Evolutionary conservation across 2,329 filamentous ascomycete species (phyloP).

Genomic region (Penicillium capsulatum): DNA sequence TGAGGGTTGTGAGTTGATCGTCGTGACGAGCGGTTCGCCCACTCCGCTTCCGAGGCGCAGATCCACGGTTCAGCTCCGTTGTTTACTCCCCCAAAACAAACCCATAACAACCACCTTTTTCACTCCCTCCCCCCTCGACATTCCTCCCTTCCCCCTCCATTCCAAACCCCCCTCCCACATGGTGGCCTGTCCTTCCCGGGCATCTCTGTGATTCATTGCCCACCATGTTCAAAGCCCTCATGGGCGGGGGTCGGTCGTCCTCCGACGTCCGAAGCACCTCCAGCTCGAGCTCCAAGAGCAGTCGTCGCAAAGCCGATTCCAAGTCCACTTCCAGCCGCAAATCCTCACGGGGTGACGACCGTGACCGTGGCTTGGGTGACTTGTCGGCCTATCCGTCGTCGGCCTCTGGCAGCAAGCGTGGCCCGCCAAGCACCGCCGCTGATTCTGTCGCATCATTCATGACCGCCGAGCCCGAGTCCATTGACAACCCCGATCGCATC

Average conservation of each 20-base stretch:
- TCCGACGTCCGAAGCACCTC: slow-evolving; percentile 32
- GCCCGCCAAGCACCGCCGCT: slow-evolving; percentile 25
- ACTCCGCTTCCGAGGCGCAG: slow-evolving; percentile 17
- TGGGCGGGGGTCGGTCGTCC: slow-evolving; percentile 36
- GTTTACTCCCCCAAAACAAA: slow-evolving; percentile 31
- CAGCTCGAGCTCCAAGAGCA: slow-evolving; percentile 30
- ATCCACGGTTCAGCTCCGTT: slow-evolving; percentile 35
- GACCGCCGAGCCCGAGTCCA: slow-evolving; percentile 36
- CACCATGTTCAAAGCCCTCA: slow-evolving; percentile 39
- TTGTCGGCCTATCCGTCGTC: slow-evolving; percentile 27
- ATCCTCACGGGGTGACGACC: slow-evolving; percentile 46
- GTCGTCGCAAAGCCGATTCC: slow-evolving; percentile 32
- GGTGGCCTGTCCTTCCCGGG: slow-evolving; percentile 23
- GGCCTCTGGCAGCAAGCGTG: slow-evolving; percentile 24
- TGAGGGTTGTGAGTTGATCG: slow-evolving; percentile 15
- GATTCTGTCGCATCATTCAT: slow-evolving; percentile 38
- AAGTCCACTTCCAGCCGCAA: slow-evolving; percentile 38
- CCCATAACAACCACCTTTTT: slow-evolving; percentile 20
- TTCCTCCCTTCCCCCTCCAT: slow-evolving; percentile 4
- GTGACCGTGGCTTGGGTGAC: slow-evolving; percentile 40
- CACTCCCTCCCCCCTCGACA: slow-evolving; percentile 8
- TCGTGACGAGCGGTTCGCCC: slow-evolving; percentile 24
- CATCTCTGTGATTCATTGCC: slow-evolving; percentile 27
- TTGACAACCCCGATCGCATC: slow-evolving; percentile 27
- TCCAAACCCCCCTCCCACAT: slow-evolving; percentile 22